A percentile compares a stretch with the other conserved stretches of the same genome.
These are phyloP conservation scores for Trematosphaeria pertusa DNA, from an alignment of 2,329 filamentous ascomycete genomes.

Conservation along the genomic window DNA sequence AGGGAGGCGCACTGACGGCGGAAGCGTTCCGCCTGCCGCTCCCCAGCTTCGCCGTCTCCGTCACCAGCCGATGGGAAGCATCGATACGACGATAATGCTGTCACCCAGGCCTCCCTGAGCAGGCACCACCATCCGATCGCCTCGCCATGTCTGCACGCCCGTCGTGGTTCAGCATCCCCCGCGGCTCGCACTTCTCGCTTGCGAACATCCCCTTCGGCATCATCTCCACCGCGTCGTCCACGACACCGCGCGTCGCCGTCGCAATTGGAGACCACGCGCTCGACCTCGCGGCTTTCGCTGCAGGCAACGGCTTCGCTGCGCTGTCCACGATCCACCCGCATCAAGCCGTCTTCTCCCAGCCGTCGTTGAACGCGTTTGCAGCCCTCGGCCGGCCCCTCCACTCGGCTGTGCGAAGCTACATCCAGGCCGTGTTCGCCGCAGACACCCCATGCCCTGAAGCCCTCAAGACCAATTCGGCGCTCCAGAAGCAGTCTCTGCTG, in stretches of 20 bases:
- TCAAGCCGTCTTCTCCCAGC: constrained; percentile 66
- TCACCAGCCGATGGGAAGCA: constrained; percentile 9
- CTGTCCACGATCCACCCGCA: constrained; percentile 65
- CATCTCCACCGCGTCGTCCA: constrained; percentile 68
- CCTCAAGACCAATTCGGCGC: constrained; percentile 65
- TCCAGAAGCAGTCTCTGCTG: constrained; percentile 66
- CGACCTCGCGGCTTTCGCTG: constrained; percentile 70
- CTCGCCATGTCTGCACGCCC: constrained; percentile 41
- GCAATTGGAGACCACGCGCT: constrained; percentile 77
- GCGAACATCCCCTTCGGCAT: constrained; percentile 86
- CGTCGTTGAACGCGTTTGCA: constrained; percentile 76
- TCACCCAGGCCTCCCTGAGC: constrained; percentile 7
- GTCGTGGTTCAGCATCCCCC: constrained; percentile 68
- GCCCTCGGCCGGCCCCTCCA: constrained; percentile 73
- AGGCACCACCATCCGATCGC: not conserved
- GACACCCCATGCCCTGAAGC: constrained; percentile 66
- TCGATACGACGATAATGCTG: too few relatives aligned
- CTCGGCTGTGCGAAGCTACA: constrained; percentile 69
- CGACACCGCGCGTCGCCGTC: constrained; percentile 68
- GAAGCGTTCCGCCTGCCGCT: too few relatives aligned
- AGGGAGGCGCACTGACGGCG: too few relatives aligned
- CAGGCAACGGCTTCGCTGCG: constrained; percentile 64
- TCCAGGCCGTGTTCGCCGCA: constrained; percentile 70
- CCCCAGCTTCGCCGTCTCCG: constrained; percentile 36
- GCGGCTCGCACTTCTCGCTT: constrained; percentile 72